Conservation (phyloP, 352 stramenopile species). For the Globisporangium perplexum region DNA sequence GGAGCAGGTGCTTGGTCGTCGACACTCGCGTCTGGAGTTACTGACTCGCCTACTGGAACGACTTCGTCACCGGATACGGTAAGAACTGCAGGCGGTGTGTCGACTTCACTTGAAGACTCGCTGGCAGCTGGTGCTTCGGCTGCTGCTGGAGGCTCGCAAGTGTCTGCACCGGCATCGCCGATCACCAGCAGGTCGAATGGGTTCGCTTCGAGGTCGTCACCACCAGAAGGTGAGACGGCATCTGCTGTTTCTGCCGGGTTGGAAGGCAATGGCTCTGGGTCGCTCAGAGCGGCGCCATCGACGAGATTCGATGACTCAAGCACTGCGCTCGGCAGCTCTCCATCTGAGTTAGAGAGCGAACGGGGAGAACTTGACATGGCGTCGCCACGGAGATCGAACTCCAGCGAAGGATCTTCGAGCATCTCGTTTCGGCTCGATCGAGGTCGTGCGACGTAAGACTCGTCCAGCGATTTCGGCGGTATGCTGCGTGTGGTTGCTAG, state of each 20-base stretch:
- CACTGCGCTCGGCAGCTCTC: neutral
- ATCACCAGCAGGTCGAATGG: neutral
- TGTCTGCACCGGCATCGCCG: neutral
- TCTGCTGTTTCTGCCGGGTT: neutral
- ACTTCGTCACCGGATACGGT: too few species aligned
- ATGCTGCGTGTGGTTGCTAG: too few species aligned
- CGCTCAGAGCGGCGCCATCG: neutral
- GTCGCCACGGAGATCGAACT: too few species aligned
- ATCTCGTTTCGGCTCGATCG: too few species aligned
- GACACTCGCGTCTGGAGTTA: neutral
- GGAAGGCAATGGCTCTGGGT: neutral
- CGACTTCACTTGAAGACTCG: neutral
- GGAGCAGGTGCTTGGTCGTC: neutral
- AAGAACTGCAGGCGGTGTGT: neutral
- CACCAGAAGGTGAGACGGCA: neutral
- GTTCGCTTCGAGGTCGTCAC: neutral
- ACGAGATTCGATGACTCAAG: too few species aligned
- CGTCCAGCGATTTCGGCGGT: too few species aligned
- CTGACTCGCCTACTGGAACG: too few species aligned
- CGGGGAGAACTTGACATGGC: too few species aligned
- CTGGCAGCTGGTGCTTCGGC: neutral
- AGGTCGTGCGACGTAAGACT: too few species aligned
- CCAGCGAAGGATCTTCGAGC: too few species aligned
- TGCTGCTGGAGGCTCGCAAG: neutral
- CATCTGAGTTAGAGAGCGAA: neutral